These are phyloP conservation scores for Citrus reticulata DNA, from an alignment of 345 rosid species.

Conservation along the genomic window DNA sequence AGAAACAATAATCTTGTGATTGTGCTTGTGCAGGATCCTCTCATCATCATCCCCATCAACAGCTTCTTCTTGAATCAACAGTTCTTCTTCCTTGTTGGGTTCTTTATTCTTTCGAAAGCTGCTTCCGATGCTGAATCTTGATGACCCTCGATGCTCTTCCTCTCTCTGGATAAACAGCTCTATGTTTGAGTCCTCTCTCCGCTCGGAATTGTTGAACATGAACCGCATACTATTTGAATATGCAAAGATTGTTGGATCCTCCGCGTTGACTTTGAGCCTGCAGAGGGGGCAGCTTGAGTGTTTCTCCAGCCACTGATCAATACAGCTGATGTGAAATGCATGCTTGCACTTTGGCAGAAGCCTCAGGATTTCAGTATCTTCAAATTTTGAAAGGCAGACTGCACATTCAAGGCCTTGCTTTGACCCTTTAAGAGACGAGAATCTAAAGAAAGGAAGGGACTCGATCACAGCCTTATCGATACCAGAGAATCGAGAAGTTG, in stretches of 20 bases:
- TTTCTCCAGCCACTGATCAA: slow-evolving; percentile 87
- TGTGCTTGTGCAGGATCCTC: slow-evolving; percentile 47
- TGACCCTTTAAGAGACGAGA: slow-evolving; percentile 71
- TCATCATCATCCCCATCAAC: slow-evolving; percentile 19
- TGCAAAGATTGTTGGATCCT: slow-evolving; percentile 46
- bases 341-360: slow-evolving; percentile 81
- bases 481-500: slow-evolving; percentile 64
- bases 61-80: slow-evolving; percentile 20
- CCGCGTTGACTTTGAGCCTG: slow-evolving; percentile 48
- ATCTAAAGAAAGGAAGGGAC: slow-evolving; percentile 84
- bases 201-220: slow-evolving; percentile 43
- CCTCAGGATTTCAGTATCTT: slow-evolving; percentile 67
- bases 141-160: slow-evolving; percentile 50
- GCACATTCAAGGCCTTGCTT: slow-evolving; percentile 82
- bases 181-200: slow-evolving; percentile 42
- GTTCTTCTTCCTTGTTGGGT: slow-evolving; percentile 18
- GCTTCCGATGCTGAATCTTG: slow-evolving; percentile 66
- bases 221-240: slow-evolving; percentile 59
- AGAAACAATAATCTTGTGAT: slow-evolving; percentile 69
- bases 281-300: slow-evolving; percentile 94
- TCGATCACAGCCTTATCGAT: slow-evolving; percentile 69
- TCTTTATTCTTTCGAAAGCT: slow-evolving; percentile 61
- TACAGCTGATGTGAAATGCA: slow-evolving; percentile 79
- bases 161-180: slow-evolving; percentile 70
- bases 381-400: slow-evolving; percentile 83